phyloP scores from a whole-genome alignment of 768 basidiomycete genomes.

The Sistotremastrum niveocremeum region DNA sequence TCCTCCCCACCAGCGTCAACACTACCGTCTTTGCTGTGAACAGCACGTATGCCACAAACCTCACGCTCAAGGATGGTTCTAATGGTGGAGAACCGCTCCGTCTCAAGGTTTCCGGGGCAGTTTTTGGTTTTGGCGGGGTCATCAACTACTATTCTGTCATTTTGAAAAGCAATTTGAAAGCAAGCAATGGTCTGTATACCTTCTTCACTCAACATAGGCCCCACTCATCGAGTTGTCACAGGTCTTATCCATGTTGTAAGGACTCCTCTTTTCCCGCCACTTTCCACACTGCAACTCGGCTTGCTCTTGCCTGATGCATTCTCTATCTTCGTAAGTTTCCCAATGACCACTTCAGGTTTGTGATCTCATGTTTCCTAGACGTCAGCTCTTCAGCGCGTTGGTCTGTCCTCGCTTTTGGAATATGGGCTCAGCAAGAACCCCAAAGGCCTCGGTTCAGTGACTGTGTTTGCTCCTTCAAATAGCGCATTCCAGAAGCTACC shows the following conservation, averaged over 20 bases:
- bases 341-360: background rate
- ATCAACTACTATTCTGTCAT: constrained; percentile 40
- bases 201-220: background rate
- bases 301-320: constrained; percentile 31
- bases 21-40: constrained; percentile 32
- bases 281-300: constrained; percentile 33
- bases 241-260: constrained; percentile 40
- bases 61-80: constrained; percentile 27
- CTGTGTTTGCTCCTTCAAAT: constrained; percentile 42
- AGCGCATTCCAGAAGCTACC: constrained; percentile 35
- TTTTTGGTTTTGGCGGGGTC: constrained; percentile 21
- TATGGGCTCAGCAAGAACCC: constrained; percentile 22
- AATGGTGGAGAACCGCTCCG: constrained; percentile 33
- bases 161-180: constrained; percentile 25
- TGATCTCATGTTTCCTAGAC: constrained; percentile 23
- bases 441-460: constrained; percentile 31
- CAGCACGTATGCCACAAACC: constrained; percentile 37
- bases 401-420: constrained; percentile 31
- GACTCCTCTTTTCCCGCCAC: constrained; percentile 42
- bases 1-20: constrained; percentile 29
- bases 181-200: constrained; percentile 34
- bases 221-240: constrained; percentile 7
- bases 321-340: constrained; percentile 30
- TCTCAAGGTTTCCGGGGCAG: constrained; percentile 22
- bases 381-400: constrained; percentile 40